A percentile compares a stretch with the other conserved stretches of the same genome.
Evolutionary conservation across 495 filamentous ascomycete species (phyloP).

Genomic region (Aspergillus bertholletiae): DNA sequence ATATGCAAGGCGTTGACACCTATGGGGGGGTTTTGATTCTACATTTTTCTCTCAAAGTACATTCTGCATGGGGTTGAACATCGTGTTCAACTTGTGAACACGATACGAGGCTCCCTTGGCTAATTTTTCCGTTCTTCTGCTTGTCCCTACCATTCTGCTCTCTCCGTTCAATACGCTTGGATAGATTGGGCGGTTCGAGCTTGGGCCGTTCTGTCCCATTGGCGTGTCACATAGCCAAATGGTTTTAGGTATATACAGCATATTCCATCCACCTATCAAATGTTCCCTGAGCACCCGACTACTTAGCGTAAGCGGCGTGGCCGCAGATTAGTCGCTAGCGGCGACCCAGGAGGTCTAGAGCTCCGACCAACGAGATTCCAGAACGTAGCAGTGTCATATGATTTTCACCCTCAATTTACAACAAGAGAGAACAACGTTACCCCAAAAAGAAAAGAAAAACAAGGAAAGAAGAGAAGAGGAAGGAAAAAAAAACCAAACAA

Average conservation of each 20-base stretch:
- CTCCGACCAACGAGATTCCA: conserved; percentile 13
- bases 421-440: too few species aligned
- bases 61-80: not conserved
- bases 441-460: too few species aligned
- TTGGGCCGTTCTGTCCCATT: conserved; percentile 10
- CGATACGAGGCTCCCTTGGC: conserved; percentile 6
- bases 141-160: not conserved
- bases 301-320: conserved; percentile 7
- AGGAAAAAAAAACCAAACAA: not conserved
- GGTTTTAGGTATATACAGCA: conserved; percentile 19
- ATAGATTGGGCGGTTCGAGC: conserved; percentile 11
- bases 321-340: not conserved
- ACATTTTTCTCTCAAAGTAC: not conserved
- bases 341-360: not conserved
- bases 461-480: not conserved
- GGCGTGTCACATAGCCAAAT: conserved; percentile 20
- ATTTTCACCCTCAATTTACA: not conserved
- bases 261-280: conserved; percentile 13
- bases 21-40: conserved; percentile 6
- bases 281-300: conserved; percentile 3
- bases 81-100: conserved; percentile 2
- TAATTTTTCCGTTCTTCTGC: conserved; percentile 2
- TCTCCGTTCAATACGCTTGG: conserved; percentile 2
- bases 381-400: conserved; percentile 21
- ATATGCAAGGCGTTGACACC: conserved; percentile 19